These are phyloP conservation scores for Rosa rugosa DNA, from an alignment of 306 rosid species.

Conservation along the genomic window DNA sequence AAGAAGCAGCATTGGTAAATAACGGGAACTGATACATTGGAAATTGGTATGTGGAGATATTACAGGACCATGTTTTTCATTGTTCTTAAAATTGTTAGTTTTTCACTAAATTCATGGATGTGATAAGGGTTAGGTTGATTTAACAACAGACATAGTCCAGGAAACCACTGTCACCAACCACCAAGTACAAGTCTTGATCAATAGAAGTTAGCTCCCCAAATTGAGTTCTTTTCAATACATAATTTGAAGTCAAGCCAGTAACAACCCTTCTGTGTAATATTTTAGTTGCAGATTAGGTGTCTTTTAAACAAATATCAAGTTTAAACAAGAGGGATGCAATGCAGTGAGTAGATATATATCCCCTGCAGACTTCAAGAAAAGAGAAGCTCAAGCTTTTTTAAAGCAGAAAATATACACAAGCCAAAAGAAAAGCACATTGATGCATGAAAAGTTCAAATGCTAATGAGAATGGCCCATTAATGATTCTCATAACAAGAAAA, in stretches of 20 bases:
- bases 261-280: constrained; percentile 4
- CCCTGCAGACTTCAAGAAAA: constrained; percentile 19
- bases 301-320: not conserved
- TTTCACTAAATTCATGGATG: not conserved
- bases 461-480: constrained; percentile 40
- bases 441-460: constrained; percentile 31
- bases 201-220: not conserved
- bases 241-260: constrained; percentile 4
- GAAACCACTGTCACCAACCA: constrained; percentile 7
- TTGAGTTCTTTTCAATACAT: not conserved
- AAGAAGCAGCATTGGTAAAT: not conserved
- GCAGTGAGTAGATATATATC: constrained; percentile 13
- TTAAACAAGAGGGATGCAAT: constrained; percentile 13
- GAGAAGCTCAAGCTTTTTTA: constrained; percentile 12
- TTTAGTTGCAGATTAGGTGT: not conserved
- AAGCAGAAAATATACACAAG: constrained; percentile 12
- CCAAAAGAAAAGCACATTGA: not conserved
- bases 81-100: not conserved
- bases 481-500: constrained; percentile 19
- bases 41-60: not conserved
- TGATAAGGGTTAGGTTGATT: not conserved
- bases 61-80: not conserved
- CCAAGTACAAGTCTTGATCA: not conserved
- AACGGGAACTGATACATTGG: not conserved
- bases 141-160: not conserved